phyloP scores from a whole-genome alignment of 202 grass and related monocot species.

The Panicum hallii region DNA sequence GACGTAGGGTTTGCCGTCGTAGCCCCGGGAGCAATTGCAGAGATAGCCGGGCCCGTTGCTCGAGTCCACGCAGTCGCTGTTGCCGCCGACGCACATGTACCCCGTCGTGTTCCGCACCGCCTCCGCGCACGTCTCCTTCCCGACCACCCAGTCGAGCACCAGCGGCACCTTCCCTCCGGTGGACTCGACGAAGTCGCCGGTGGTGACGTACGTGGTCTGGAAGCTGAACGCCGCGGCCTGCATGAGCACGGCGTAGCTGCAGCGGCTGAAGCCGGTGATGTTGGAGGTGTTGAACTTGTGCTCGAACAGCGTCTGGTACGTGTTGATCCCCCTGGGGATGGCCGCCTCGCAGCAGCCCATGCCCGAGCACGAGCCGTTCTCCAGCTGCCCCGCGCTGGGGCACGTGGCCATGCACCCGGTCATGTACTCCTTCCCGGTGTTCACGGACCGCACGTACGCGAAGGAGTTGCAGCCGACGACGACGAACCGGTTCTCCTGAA shows the following conservation, averaged over 20 bases:
- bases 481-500: constrained; percentile 49
- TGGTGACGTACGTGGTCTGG: constrained; percentile 39
- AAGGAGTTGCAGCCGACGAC: constrained; percentile 61
- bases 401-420: constrained; percentile 59
- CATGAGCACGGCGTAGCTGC: constrained; percentile 55
- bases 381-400: not conserved
- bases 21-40: constrained; percentile 57
- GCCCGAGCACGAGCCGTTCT: constrained; percentile 60
- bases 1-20: constrained; percentile 60
- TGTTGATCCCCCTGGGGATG: constrained; percentile 51
- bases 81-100: constrained; percentile 51
- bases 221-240: constrained; percentile 47
- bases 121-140: constrained; percentile 47
- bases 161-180: constrained; percentile 47
- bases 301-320: constrained; percentile 13
- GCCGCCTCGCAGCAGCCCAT: constrained; percentile 71
- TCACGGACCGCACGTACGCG: constrained; percentile 32
- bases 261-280: constrained; percentile 34
- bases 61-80: constrained; percentile 54
- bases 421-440: constrained; percentile 10
- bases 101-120: constrained; percentile 28
- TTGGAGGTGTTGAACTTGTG: constrained; percentile 40
- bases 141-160: constrained; percentile 59
- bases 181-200: constrained; percentile 25
- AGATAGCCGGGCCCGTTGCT: constrained; percentile 58